Conservation (phyloP, 2,329 filamentous ascomycete species). For the Monilinia polystroma region DNA sequence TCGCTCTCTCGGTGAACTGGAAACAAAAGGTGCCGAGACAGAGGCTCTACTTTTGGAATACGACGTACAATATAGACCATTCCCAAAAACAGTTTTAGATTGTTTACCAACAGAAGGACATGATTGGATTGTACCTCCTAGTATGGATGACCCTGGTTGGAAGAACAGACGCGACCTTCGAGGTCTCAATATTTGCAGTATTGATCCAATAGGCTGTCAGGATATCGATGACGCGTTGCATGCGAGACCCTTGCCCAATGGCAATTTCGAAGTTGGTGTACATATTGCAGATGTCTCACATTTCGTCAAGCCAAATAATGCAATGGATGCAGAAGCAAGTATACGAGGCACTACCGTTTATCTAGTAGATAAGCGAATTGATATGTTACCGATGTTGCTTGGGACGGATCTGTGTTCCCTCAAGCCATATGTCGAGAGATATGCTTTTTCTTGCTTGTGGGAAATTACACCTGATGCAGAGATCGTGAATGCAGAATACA, state of each 20-base stretch:
- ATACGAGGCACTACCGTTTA: conserved; percentile 96
- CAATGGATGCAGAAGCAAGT: conserved; percentile 95
- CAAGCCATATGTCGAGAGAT: conserved; percentile 96
- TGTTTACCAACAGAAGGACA: conserved; percentile 90
- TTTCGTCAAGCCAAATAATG: conserved; percentile 94
- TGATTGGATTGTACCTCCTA: conserved; percentile 87
- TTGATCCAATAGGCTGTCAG: conserved; percentile 92
- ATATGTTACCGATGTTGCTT: conserved; percentile 96
- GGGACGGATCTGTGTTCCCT: conserved; percentile 95
- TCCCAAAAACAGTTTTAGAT: conserved; percentile 92
- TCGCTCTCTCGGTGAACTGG: conserved; percentile 85
- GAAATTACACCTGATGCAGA: conserved; percentile 84
- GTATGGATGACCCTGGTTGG: conserved; percentile 81
- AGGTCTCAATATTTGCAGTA: conserved; percentile 89
- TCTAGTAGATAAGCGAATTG: conserved; percentile 96
- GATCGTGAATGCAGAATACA: conserved; percentile 82
- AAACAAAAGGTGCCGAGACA: conserved; percentile 96
- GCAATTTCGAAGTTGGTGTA: conserved; percentile 93
- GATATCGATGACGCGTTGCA: conserved; percentile 98
- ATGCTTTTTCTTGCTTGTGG: conserved; percentile 83
- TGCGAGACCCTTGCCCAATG: conserved; percentile 79
- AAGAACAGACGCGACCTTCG: conserved; percentile 79
- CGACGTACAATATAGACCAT: conserved; percentile 96
- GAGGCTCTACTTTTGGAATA: conserved; percentile 92
- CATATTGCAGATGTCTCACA: conserved; percentile 99